A percentile compares a stretch with the other conserved stretches of the same genome.
Conservation (phyloP, 805 yeast species). For the Zygosaccharomyces gambellarensis region DNA sequence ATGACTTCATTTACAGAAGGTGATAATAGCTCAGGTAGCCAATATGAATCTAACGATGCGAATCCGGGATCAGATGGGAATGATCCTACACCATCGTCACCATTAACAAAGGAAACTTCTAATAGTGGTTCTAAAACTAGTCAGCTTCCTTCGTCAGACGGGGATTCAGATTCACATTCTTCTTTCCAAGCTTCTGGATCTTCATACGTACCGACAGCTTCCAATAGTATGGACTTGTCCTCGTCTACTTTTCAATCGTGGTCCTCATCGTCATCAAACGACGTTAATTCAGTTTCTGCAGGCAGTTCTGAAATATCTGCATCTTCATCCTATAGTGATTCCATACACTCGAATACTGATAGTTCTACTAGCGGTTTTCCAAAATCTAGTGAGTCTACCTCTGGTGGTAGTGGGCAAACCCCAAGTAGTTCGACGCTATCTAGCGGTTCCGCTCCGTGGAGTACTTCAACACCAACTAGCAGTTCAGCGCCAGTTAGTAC, state of each 20-base stretch:
- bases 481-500: neutral
- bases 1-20: neutral
- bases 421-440: neutral
- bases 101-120: neutral
- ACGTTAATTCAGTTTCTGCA: neutral
- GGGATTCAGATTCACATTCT: neutral
- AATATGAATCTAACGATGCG: neutral
- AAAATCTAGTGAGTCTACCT: neutral
- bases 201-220: neutral
- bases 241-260: neutral
- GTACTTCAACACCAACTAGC: neutral
- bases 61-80: neutral
- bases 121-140: neutral
- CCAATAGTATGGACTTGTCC: neutral
- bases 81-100: neutral
- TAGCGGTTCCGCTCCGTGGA: neutral
- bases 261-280: neutral
- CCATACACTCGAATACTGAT: neutral
- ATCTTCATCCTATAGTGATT: neutral
- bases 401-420: neutral
- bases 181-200: neutral
- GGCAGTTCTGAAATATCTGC: conserved; percentile 12
- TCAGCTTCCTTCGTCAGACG: neutral
- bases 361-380: neutral
- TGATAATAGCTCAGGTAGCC: neutral